Base-by-base conservation (phyloP, 108 stramenopile species). In the Epipyxis sp. region DNA sequence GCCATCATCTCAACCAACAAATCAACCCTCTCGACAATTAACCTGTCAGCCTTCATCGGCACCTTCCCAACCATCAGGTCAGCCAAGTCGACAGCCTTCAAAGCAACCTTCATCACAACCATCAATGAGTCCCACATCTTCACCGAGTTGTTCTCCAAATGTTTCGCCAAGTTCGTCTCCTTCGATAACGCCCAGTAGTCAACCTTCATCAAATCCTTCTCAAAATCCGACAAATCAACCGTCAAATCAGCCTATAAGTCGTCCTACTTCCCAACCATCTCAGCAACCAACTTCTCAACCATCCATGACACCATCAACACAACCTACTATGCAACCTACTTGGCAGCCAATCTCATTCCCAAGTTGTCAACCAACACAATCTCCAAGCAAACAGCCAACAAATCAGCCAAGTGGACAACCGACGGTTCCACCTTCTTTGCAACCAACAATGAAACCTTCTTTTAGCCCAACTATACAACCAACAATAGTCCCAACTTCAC, bases 401-500 rank as follows among this genome's bases (percentile, higher is more conserved):
- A 6, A 10, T 57, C 32, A 27, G 34, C 71, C 71, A 54, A 34
- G 32, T 74, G 71, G 71, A 42, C 71, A 74, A 39, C 71, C 71
- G 20, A 34, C 71, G 20, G 32, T 13, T 74, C 71, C 10, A 6
- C 71, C 71, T 32, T 42, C 71, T 32, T 13, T 13, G 3, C 71
- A 74, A 37, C 71, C 71, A 6, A 30, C 71, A 10, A 54, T 27
- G 40, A 16, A 54, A 57, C 71, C 71, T 10, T 43, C 13, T 6
- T 29, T 13, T 34, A 27, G 25, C 13, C 71, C 71, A 29, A 54
- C 13, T 74, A 42, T 37, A 34, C 71, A 74, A 32, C 71, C 71
- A 10, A 74, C 71, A 13, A 13, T 25, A 16, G 42, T 34, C 25
- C 71, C 71, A 3, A 74, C n/a, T n/a, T n/a, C n/a, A n/a, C n/a